Base-by-base conservation (phyloP, 78 protist genomes). In the Pelomyxa schiedti region DNA sequence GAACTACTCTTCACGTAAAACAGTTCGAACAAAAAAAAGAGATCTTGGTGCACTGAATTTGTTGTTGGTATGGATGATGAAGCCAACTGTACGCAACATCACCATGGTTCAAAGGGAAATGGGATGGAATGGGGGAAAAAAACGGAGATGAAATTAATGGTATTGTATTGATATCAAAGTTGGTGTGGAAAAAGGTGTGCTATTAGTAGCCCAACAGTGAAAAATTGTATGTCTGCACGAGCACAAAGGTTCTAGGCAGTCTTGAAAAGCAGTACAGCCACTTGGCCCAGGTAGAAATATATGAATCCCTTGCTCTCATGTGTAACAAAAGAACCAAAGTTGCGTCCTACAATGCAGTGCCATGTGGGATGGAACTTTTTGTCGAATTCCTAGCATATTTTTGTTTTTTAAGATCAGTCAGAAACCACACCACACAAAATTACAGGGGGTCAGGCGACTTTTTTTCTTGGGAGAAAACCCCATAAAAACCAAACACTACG, bases 311-410 rank as follows among this genome's bases (percentile, higher is more conserved):
- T 95, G 7, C 97, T 93, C 78, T 96, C 99, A 85, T 96, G 99
- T 4, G 98, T 96, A 43, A 96, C 98, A 72, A 91, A 95, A 26
- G 98, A 94, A 53, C 99, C 99, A 41, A 98, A 98, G 90, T 92
- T 95, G 42, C 97, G 85, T 66, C 99, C 99, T 26, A 96, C 99
- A 16, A 96, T 89, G 90, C 93, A 88, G 77, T 93, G 95, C 97
- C 99, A 97, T 1, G 98, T 94, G 29, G 97, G 97, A 87, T 87
- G 79, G 93, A 90, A 92, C 76, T 92, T 94, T 70, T 90, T 86
- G 90, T 95, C 99, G 77, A 95, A 97, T 83, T 92, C 97, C 65
- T 63, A 29, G 39, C 1, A 77, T 39, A 4, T n/a, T n/a, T n/a
- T n/a, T n/a, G n/a, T n/a, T n/a, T n/a, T n/a, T n/a, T 4, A 32